phyloP scores from a whole-genome alignment of 768 basidiomycete genomes.

The Rhodotorula graminis region DNA sequence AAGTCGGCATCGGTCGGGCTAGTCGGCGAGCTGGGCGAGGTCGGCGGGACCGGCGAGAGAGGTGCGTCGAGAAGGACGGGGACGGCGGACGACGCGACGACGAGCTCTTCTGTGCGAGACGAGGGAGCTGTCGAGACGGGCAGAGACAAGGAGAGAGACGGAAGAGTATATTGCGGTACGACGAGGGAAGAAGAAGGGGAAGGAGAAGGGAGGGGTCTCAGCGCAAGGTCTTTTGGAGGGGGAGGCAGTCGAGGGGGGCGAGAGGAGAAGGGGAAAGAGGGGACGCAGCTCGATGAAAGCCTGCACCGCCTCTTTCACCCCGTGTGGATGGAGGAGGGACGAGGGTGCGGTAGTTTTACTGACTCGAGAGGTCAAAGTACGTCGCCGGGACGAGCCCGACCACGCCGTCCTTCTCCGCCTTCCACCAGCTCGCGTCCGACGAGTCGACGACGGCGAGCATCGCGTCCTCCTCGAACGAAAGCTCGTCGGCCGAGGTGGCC shows the following conservation, averaged over 20 bases:
- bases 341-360: constrained; percentile 53
- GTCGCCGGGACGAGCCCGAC: constrained; percentile 87
- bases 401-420: constrained; percentile 76
- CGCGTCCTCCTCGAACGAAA: constrained; percentile 80
- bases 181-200: neutral
- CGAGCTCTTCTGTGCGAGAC: neutral
- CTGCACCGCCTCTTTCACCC: constrained; percentile 54
- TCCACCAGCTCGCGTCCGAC: constrained; percentile 90
- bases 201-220: constrained; percentile 5
- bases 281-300: constrained; percentile 55
- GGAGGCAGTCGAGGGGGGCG: neutral
- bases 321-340: no score
- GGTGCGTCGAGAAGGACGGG: neutral
- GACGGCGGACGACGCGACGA: neutral
- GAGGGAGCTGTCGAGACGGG: neutral
- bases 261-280: constrained; percentile 31
- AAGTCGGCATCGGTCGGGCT: neutral
- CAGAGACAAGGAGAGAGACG: neutral
- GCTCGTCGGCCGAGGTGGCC: constrained; percentile 67
- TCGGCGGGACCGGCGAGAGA: neutral
- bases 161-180: constrained; percentile 9
- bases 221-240: neutral
- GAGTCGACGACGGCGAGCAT: constrained; percentile 70
- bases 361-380: constrained; percentile 79
- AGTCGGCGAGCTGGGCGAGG: neutral